Percentiles rank a stretch among this genome's conserved stretches.
These are phyloP conservation scores for Wickerhamomyces subpelliculosus DNA, from an alignment of 805 yeast genomes.

Conservation along the genomic window DNA sequence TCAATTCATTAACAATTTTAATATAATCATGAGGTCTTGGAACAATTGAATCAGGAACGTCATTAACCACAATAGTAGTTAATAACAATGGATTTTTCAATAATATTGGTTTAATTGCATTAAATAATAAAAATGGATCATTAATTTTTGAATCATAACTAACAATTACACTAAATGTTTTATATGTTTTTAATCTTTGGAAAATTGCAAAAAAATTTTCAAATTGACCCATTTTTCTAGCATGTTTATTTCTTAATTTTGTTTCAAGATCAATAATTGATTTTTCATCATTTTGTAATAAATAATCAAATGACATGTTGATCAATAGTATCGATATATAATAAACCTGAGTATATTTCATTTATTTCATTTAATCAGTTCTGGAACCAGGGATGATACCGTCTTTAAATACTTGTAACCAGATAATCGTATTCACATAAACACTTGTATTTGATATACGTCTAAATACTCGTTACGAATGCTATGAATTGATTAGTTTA, in stretches of 20 bases:
- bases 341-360: too few relatives aligned
- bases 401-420: too few relatives aligned
- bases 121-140: neutral
- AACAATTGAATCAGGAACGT: neutral
- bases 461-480: too few relatives aligned
- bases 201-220: constrained; percentile 17
- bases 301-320: neutral
- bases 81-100: constrained; percentile 14
- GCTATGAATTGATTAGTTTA: too few relatives aligned
- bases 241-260: constrained; percentile 8
- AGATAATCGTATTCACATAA: too few relatives aligned
- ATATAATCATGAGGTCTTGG: neutral
- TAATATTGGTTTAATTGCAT: constrained; percentile 6
- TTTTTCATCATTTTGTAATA: neutral
- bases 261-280: neutral
- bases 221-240: constrained; percentile 14
- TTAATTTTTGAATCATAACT: constrained; percentile 3
- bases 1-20: neutral
- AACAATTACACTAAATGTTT: constrained; percentile 10
- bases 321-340: too few relatives aligned
- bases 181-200: constrained; percentile 12
- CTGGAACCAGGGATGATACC: too few relatives aligned
- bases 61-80: constrained; percentile 3
- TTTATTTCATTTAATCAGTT: too few relatives aligned
- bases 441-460: too few relatives aligned